Evolutionary conservation across 352 stramenopile species (phyloP).

Genomic region (Pythium vanterpoolii): DNA sequence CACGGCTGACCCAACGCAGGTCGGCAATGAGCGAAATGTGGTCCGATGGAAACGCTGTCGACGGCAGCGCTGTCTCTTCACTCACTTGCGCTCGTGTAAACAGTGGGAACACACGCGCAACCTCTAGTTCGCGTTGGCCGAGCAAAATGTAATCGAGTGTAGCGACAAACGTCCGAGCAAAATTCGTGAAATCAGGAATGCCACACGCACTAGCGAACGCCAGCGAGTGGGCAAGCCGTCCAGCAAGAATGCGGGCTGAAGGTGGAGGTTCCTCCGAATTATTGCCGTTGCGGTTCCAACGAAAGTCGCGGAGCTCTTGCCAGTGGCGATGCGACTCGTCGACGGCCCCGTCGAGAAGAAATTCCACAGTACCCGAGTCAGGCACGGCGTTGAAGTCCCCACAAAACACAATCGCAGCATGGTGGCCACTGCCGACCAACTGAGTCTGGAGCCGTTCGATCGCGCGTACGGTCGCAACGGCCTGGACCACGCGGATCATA

Average conservation of each 20-base stretch:
- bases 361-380: constrained; percentile 37
- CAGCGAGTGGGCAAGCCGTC: constrained; percentile 42
- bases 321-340: constrained; percentile 51
- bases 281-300: constrained; percentile 31
- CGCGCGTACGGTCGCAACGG: constrained; percentile 35
- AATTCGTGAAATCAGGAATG: constrained; percentile 72
- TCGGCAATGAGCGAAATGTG: constrained; percentile 77
- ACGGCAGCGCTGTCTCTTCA: constrained; percentile 62
- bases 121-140: constrained; percentile 29
- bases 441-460: constrained; percentile 27
- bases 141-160: constrained; percentile 78
- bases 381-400: constrained; percentile 71
- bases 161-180: constrained; percentile 53
- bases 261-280: neutral
- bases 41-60: constrained; percentile 73
- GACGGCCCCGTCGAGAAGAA: constrained; percentile 45
- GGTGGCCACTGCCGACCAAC: neutral
- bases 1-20: constrained; percentile 31
- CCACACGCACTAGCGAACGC: constrained; percentile 46
- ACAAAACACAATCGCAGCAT: constrained; percentile 47
- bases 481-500: constrained; percentile 63
- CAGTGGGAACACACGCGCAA: constrained; percentile 51
- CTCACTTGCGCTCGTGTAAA: constrained; percentile 60
- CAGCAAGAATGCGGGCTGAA: constrained; percentile 10
- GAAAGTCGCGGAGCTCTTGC: constrained; percentile 45